A percentile compares a stretch with the other conserved stretches of the same genome.
phyloP scores from a whole-genome alignment of 441 rosid species.

The Populus hybrid region DNA sequence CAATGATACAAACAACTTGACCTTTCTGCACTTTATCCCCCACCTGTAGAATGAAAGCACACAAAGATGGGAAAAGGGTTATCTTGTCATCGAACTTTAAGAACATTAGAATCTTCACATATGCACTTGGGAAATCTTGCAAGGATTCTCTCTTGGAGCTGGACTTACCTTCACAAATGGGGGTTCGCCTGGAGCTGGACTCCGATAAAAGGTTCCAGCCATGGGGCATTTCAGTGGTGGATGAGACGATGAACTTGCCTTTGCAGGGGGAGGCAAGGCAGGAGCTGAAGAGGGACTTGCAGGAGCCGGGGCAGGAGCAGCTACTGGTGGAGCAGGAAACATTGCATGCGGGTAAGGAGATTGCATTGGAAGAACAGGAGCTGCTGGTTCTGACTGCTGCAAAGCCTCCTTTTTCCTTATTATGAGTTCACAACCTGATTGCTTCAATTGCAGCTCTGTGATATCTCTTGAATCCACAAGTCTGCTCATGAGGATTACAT shows the following conservation, averaged over 20 bases:
- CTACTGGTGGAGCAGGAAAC: slow-evolving; percentile 41
- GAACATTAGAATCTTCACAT: not conserved
- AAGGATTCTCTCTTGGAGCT: not conserved
- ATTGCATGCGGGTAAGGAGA: slow-evolving; percentile 38
- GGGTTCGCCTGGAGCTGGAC: slow-evolving; percentile 88
- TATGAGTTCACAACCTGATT: slow-evolving; percentile 68
- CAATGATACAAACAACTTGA: slow-evolving; percentile 88
- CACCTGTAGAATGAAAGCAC: slow-evolving; percentile 42
- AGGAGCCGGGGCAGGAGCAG: slow-evolving; percentile 34
- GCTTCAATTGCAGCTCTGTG: slow-evolving; percentile 81
- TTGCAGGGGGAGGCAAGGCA: slow-evolving; percentile 40
- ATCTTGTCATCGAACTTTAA: too few species aligned
- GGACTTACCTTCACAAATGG: slow-evolving; percentile 76
- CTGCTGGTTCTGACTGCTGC: slow-evolving; percentile 47
- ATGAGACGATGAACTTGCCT: slow-evolving; percentile 49
- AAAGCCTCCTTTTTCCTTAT: slow-evolving; percentile 89
- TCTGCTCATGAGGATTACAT: slow-evolving; percentile 38
- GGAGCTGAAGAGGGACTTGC: slow-evolving; percentile 32
- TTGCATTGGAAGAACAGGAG: slow-evolving; percentile 46
- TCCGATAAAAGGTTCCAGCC: slow-evolving; percentile 93
- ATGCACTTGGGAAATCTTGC: not conserved
- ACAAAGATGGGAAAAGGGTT: not conserved
- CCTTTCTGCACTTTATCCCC: slow-evolving; percentile 98
- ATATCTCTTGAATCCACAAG: slow-evolving; percentile 93
- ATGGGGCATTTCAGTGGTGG: slow-evolving; percentile 81